Percentiles rank a stretch among this genome's conserved stretches.
These are phyloP conservation scores for Polysphondylium violaceum DNA, from an alignment of 78 protist genomes.

Conservation along the genomic window DNA sequence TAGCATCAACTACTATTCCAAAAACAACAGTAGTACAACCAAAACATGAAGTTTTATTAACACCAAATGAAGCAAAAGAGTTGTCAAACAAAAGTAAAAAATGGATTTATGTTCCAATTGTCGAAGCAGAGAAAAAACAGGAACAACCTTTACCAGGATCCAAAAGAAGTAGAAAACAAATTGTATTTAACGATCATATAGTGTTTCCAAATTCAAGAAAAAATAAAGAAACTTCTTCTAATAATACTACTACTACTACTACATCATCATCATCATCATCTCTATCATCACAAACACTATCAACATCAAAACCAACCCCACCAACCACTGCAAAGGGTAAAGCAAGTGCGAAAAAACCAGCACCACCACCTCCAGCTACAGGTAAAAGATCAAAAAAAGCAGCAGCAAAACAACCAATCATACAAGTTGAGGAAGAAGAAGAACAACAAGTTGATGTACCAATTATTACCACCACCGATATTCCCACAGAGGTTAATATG, in stretches of 20 bases:
- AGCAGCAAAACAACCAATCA: background rate
- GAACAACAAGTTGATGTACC: background rate
- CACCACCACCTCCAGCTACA: slow-evolving; percentile 37
- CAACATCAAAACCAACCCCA: slow-evolving; percentile 6
- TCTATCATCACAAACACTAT: background rate
- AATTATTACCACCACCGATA: background rate
- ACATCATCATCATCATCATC: background rate
- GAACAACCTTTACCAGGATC: slow-evolving; percentile 57
- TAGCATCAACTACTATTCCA: background rate
- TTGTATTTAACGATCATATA: slow-evolving; percentile 35
- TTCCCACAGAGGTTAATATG: background rate
- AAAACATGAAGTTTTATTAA: slow-evolving; percentile 32
- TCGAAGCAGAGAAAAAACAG: slow-evolving; percentile 8
- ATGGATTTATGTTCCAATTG: slow-evolving; percentile 65
- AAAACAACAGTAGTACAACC: background rate
- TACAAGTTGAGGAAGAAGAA: background rate
- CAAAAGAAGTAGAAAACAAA: slow-evolving; percentile 45
- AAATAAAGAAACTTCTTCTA: background rate
- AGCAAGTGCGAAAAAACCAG: background rate
- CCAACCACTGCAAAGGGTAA: background rate
- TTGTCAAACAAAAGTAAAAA: slow-evolving; percentile 52
- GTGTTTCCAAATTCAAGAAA: slow-evolving; percentile 7
- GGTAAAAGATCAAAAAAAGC: background rate
- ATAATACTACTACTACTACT: background rate
- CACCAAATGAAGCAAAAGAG: slow-evolving; percentile 63